These are phyloP conservation scores for Poronia punctata DNA, from an alignment of 495 filamentous ascomycete genomes.

Conservation along the genomic window DNA sequence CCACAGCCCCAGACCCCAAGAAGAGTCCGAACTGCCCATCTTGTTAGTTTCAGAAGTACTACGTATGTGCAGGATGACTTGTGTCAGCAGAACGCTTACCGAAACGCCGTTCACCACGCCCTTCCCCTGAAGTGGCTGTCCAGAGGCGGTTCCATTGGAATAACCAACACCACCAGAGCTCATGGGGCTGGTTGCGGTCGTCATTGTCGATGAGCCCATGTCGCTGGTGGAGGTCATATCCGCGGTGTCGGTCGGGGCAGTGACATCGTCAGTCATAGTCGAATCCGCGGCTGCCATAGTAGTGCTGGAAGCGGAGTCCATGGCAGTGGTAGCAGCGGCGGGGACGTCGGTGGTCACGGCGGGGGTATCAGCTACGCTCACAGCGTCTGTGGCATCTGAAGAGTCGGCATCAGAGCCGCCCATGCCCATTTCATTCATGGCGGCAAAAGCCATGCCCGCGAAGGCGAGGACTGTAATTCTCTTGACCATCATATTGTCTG, in stretches of 20 bases:
- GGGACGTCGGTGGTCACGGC: slow-evolving; percentile 1
- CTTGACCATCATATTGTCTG: slow-evolving; percentile 14
- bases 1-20: slow-evolving; percentile 10
- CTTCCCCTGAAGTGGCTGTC: slow-evolving; percentile 6
- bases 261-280: slow-evolving; percentile 1
- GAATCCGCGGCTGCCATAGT: slow-evolving; percentile 7
- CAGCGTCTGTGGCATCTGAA: not conserved
- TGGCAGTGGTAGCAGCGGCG: not conserved
- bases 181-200: slow-evolving; percentile 7
- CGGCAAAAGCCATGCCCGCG: slow-evolving; percentile 13
- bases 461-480: slow-evolving; percentile 11
- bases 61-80: not conserved
- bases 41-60: slow-evolving; percentile 6
- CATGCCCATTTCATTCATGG: slow-evolving; percentile 10
- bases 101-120: slow-evolving; percentile 11
- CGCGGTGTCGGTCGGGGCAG: not conserved
- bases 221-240: slow-evolving; percentile 4
- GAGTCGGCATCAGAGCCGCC: not conserved
- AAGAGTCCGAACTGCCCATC: slow-evolving; percentile 12
- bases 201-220: slow-evolving; percentile 1
- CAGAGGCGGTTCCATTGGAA: slow-evolving; percentile 11
- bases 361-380: not conserved
- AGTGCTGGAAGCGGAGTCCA: not conserved
- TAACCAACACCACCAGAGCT: slow-evolving; percentile 5
- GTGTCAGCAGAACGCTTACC: slow-evolving; percentile 10